Evolutionary conservation across 495 filamentous ascomycete species (phyloP), one percentile per base, ranked within the genome.

Genomic region (Chaetomium tenue): DNA sequence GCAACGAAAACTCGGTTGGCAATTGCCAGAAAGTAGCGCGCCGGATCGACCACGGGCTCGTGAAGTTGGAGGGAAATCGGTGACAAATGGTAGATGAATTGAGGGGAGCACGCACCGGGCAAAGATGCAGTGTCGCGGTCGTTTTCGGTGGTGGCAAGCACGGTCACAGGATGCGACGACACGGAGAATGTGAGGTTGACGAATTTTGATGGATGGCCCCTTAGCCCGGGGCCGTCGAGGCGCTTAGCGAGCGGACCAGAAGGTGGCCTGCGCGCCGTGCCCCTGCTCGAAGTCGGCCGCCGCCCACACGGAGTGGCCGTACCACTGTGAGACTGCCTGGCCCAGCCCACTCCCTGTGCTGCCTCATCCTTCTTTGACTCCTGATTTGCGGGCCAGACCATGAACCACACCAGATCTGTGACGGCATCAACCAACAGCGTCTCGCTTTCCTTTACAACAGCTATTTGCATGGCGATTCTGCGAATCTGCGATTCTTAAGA

Each of bases 201-300:
- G 58, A 68, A 68, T 64, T 68, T 68, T 64, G 66, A 61, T 60
- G 57, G 56, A 57, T 37, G 13, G 62, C 42, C 54, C 42, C 64
- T 46, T 46, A 60, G 55, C 30, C 30, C 54, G 65, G 61, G 40
- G 33, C 50, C 23, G 44, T 44, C 42, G 61, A 62, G 61, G 66
- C 61, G 61, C 61, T 64, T 68, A 64, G 52, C 57, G 58, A 52
- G 53, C 30, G 47, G 60, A 52, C 58, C 58, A 61, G 42, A 25
- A 18, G 22, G 64, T 26, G 60, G 54, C 54, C 64, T 62, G 64
- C 54, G 64, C 64, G 64, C 64, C 60, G 47, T 40, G 37, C 58
- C 63, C 58, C 52, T 59, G 60, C 50, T 62, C 37, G 37, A 25
- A 25, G 12, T 53, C 20, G 42, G 20, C 47, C 33, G 40, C 11